Evolutionary conservation across 306 rosid species (phyloP), one percentile per base, ranked within the genome.

Genomic region (Pyrus bretschneideri): DNA sequence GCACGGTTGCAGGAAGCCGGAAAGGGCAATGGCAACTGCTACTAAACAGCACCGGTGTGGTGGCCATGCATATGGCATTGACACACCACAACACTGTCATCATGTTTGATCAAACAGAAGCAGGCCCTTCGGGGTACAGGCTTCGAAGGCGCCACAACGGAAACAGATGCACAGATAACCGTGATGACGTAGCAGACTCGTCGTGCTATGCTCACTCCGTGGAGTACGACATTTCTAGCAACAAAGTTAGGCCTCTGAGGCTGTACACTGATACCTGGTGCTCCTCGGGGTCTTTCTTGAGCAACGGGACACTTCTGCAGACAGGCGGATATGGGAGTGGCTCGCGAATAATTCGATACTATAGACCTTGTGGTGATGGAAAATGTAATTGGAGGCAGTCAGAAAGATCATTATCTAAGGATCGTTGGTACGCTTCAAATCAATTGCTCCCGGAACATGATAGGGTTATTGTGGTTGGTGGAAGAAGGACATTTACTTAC

Each of bases 131-230:
- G 1, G 25, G 80, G 0, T 92, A 87, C 87, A 70, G 33, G 38
- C 95, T 94, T 25, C 81, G 76, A 13, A 74, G 76, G 58, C 84
- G 91, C 33, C 72, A 58, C 78, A 73, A 77, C 14, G 87, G 92
- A 13, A 76, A 73, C 22, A 54, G 30, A 35, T 88, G 96, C 80
- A 82, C 76, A 1, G 13, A 11, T 17, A 71, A 72, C 25, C 70
- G 46, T 3, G 13, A 74, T 0, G 89, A 88, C 65, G 6, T 70
- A 29, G 40, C 70, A 21, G 93, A 92, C 69, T 67, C 94, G 3
- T 31, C 86, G 9, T 92, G 98, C 78, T 90, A 83, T 78, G 97
- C 96, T 70, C 98, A 92, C 80, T 87, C 98, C 4, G 65, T 90
- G 4, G 97, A 90, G 88, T 95, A 90, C 54, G 85, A 89, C 83